These are phyloP conservation scores for Encephalitozoon romaleae DNA, from an alignment of 371 early-diverging fungal genomes.

Conservation along the genomic window DNA sequence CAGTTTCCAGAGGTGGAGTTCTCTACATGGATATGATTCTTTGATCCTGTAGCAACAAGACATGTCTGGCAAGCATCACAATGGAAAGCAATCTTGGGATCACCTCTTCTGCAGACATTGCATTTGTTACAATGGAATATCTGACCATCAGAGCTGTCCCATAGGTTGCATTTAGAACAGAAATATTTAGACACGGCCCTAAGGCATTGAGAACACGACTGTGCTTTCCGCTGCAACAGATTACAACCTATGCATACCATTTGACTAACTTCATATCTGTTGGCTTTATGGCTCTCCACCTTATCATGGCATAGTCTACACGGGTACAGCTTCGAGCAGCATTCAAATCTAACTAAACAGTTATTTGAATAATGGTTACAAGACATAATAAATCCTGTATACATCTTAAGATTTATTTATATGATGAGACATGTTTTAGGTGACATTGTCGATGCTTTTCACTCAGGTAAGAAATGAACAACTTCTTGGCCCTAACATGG, in stretches of 20 bases:
- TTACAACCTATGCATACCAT: conserved; percentile 85
- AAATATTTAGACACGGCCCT: conserved; percentile 68
- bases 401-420: not conserved
- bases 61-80: conserved; percentile 85
- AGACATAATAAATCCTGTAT: not conserved
- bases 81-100: conserved; percentile 71
- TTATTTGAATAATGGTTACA: conserved; percentile 83
- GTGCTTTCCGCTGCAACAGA: conserved; percentile 69
- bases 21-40: conserved; percentile 80
- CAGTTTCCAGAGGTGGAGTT: conserved; percentile 78
- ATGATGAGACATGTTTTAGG: not conserved
- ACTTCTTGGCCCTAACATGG: not conserved
- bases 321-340: conserved; percentile 74
- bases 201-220: conserved; percentile 68
- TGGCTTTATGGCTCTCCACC: conserved; percentile 70
- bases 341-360: conserved; percentile 73
- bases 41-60: conserved; percentile 67
- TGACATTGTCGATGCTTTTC: not conserved
- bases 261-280: conserved; percentile 65
- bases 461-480: not conserved
- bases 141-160: conserved; percentile 70
- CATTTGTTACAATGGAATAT: conserved; percentile 83
- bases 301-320: conserved; percentile 93
- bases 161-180: conserved; percentile 79
- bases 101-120: conserved; percentile 79